Base-by-base conservation (phyloP, 768 basidiomycete genomes). In the Serendipita sp. region DNA sequence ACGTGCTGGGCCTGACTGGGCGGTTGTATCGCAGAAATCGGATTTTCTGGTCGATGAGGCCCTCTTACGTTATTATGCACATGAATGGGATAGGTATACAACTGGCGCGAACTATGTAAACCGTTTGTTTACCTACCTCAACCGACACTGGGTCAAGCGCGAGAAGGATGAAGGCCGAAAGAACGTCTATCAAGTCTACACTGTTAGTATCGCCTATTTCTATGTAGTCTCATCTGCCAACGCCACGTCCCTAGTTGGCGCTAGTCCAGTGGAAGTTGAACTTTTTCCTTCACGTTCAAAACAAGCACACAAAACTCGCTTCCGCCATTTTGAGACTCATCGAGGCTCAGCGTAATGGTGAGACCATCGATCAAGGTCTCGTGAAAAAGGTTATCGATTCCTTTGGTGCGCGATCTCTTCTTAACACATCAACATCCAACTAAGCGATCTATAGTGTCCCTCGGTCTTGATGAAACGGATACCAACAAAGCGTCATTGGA, bases 101-200 rank as follows among this genome's bases (percentile, higher is more conserved):
- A 95, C 86, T 2, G 95, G 95, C 54, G 94, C 95, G 1, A 92
- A 90, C 72, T 98, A 96, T 73, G 92, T 97, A 75, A 95, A 98
- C 73, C 88, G 95, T 65, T 77, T 99, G 41, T 98, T 98, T 78
- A 94, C 92, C 2, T 98, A 98, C 76, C 81, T 99, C 65, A 98
- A 99, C 75, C 90, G 95, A 63, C 93, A 98, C 75, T 99, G 96
- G 96, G 95, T 99, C 48, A 95, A 94, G 77, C 82, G 95, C 63
- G 96, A 99, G 73, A 84, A 94, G 71, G 95, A 98, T 70, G 95
- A 98, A 74, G 96, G 96, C 15, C 80, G 94, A 70, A 94, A 91
- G 75, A 88, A 86, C 47, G 89, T 98, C 24, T 98, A 97, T 76
- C 86, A 85, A 0, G 91, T 99, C 18, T 98, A 98, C 72, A 99